Evolutionary conservation across 2,329 filamentous ascomycete species (phyloP), one percentile per base, ranked within the genome.

Genomic region (Aspergillus sp.): DNA sequence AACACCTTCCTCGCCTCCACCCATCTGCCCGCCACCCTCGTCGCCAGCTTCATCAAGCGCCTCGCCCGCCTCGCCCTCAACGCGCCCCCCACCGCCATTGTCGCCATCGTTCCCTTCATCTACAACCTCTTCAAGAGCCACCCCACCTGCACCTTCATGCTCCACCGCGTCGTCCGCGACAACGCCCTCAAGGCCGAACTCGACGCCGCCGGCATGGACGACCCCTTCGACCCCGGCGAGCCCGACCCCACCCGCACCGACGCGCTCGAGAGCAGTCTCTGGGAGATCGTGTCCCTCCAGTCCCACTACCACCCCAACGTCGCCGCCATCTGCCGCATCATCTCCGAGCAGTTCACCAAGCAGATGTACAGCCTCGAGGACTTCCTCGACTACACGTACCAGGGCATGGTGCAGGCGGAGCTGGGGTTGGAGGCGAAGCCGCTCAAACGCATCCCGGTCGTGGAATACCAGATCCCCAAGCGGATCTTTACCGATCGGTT

Each of bases 261-360:
- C 36, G 94, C 95, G 16, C 89, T 99, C 53, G 91, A 97, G 52
- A 96, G 90, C 71, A 91, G 88, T 69, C 75, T 99, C 7, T 99
- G 94, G 95, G 94, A 99, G 70, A 81, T 99, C 48, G 88, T 95
- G 54, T 91, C 90, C 53, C 77, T 97, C 52, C 90, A 95, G 70
- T 87, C 85, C 1, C 95, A 99, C 71, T 97, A 95, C 72, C 94
- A 99, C 68, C 94, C 95, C 13, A 99, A 97, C 62, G 90, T 99
- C 20, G 92, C 93, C 0, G 94, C 92, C 2, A 85, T 99, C 60
- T 88, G 91, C 42, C 94, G 91, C 72, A 96, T 99, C 58, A 85
- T 99, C 52, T 89, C 89, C 2, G 91, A 97, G 73, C 94, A 97
- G 70, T 99, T 97, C 70, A 99, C 94, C 2, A 99, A 99, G 75